A percentile compares a stretch with the other conserved stretches of the same genome.
Evolutionary conservation across 306 rosid species (phyloP).

Genomic region (Ochetophila trinervis): DNA sequence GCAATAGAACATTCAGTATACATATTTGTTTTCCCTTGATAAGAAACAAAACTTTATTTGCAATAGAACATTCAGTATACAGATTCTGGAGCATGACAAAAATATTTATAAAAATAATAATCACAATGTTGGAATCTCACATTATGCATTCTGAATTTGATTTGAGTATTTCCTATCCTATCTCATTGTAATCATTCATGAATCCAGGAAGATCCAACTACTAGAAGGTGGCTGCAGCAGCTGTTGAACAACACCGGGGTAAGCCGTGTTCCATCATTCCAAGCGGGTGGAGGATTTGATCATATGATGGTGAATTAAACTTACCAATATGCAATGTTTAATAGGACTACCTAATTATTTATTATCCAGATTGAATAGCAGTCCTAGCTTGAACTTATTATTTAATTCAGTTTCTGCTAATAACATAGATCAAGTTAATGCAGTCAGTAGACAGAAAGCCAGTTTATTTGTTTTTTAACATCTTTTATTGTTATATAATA

Average conservation of each 20-base stretch:
- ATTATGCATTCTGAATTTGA: neutral
- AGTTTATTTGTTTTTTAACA: no score
- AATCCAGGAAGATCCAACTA: conserved; percentile 67
- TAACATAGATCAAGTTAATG: no score
- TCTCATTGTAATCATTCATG: neutral
- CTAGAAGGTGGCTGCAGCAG: conserved; percentile 66
- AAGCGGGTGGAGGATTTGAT: conserved; percentile 60
- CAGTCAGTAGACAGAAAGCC: no score
- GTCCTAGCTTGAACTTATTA: no score
- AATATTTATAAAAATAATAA: no score
- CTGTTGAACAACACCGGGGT: conserved; percentile 63
- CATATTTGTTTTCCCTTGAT: neutral
- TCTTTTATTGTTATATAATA: no score
- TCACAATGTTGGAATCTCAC: no score
- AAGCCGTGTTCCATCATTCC: conserved; percentile 43
- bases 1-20: no score
- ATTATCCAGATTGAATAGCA: neutral
- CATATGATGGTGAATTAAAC: conserved; percentile 42
- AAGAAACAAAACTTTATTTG: no score
- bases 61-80: no score
- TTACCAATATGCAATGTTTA: neutral
- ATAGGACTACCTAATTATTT: neutral
- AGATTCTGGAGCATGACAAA: neutral
- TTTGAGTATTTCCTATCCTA: neutral
- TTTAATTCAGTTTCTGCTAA: no score